Evolutionary conservation across 1,284 basidiomycete genomes (phyloP), one percentile per base, ranked within the genome.

Genomic region (Prillingera fragicola): DNA sequence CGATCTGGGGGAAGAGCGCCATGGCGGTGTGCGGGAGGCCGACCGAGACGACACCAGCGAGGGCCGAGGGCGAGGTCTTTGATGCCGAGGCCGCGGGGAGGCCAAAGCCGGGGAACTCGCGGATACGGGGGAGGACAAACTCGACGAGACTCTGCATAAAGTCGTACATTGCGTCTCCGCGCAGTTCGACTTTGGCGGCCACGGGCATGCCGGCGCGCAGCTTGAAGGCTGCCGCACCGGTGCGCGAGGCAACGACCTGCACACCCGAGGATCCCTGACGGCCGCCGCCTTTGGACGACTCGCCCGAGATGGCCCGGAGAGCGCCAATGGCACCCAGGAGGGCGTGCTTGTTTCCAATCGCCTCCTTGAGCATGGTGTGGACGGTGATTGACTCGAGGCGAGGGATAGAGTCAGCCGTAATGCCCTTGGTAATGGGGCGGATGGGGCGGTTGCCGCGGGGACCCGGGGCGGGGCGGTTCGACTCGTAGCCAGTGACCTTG

Each of bases 1-100:
- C 91, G 45, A 95, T 83, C 70, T 91, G 86, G 4, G 94, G 94
- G 78, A 96, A 98, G 54, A 94, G 78, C 9, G 79, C 82, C 79
- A 97, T 85, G 0, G 91, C 90, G 14, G 79, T 75, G 0, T 87
- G 81, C 0, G 84, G 80, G 21, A 98, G 76, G 45, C 94, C 94
- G 56, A 98, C 82, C 2, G 82, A 81, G 36, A 97, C 87, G 22
- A 92, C 87, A 36, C 94, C 92, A 0, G 83, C 79, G 5, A 87
- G 83, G 1, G 84, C 82, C 33, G 81, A 83, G 0, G 89, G 83
- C 4, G 81, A 84, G 22, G 48, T 61, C 45, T 56, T 62, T 28
- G 55, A 55, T 14, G 49, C 76, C 77, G 38, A 78, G 70, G n/a
- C 78, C 76, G 25, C 80, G 70, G 31, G 85, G 77, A 45, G 86